phyloP scores from a whole-genome alignment of 805 yeast species.

The Starmerella etchellsii region DNA sequence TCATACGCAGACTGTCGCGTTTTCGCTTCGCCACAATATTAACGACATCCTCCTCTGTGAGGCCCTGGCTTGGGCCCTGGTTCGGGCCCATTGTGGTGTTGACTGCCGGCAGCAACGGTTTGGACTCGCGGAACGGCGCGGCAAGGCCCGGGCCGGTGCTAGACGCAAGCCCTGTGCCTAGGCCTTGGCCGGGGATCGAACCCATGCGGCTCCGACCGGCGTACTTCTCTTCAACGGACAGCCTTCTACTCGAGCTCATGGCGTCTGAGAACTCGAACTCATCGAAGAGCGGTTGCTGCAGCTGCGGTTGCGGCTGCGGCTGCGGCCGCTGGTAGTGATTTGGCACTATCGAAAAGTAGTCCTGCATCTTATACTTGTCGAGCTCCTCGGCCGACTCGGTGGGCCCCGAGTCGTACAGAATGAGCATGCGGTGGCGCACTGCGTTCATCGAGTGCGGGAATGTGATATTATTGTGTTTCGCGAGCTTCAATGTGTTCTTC shows the following conservation, averaged over 20 bases:
- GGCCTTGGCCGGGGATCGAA: not conserved
- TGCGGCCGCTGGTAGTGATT: not conserved
- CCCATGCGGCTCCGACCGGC: not conserved
- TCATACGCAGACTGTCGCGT: constrained; percentile 40
- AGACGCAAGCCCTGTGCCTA: not conserved
- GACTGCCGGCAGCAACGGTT: no score
- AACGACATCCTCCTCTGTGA: constrained; percentile 20
- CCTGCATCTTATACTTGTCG: constrained; percentile 9
- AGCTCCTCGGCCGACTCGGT: constrained; percentile 2
- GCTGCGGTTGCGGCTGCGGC: not conserved
- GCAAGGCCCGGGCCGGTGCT: constrained; percentile 16
- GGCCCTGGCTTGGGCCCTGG: no score
- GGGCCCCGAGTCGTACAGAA: constrained; percentile 15
- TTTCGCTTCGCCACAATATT: constrained; percentile 41
- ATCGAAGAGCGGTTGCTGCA: not conserved
- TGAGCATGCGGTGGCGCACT: constrained; percentile 25
- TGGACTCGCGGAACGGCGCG: constrained; percentile 25
- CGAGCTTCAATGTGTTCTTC: constrained; percentile 37
- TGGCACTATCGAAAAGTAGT: constrained; percentile 4
- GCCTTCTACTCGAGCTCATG: constrained; percentile 4
- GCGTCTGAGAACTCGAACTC: constrained; percentile 15
- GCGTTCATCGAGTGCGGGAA: constrained; percentile 27
- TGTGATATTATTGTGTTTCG: constrained; percentile 19
- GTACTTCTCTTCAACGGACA: constrained; percentile 12
- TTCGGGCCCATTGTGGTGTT: no score